A percentile compares a stretch with the other conserved stretches of the same genome.
phyloP scores from a whole-genome alignment of 768 basidiomycete genomes.

The Boletus fagicola region DNA sequence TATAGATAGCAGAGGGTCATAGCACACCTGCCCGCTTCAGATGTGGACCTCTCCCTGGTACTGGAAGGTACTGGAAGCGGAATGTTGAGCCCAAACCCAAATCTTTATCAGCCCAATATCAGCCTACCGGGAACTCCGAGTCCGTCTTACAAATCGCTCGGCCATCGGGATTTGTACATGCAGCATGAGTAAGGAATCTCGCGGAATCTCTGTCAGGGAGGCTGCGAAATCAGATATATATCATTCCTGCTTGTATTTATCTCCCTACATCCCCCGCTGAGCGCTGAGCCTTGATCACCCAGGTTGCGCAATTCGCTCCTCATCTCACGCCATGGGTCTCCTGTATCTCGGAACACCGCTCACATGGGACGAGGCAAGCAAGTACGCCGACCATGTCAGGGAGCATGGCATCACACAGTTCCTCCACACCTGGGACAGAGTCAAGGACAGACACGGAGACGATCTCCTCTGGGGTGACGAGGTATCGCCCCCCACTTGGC shows the following conservation, averaged over 20 bases:
- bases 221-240: slow-evolving; percentile 5
- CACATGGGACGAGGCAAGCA: slow-evolving; percentile 85
- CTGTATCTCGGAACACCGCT: slow-evolving; percentile 91
- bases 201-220: not conserved
- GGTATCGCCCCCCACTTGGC: slow-evolving; percentile 45
- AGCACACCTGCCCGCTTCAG: not conserved
- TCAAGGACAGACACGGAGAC: slow-evolving; percentile 89
- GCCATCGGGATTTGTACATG: not conserved
- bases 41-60: not conserved
- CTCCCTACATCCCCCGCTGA: not conserved
- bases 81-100: not conserved
- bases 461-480: slow-evolving; percentile 98
- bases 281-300: not conserved
- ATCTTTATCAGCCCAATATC: not conserved
- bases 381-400: slow-evolving; percentile 86
- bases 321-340: slow-evolving; percentile 69
- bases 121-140: not conserved
- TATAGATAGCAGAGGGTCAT: not conserved
- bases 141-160: slow-evolving; percentile 21
- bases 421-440: slow-evolving; percentile 85
- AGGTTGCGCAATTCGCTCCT: slow-evolving; percentile 14
- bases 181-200: slow-evolving; percentile 20
- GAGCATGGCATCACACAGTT: slow-evolving; percentile 94
- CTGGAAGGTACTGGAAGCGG: not conserved
- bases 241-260: not conserved